Base-by-base conservation (phyloP, 2,329 filamentous ascomycete genomes). In the Hypoxylon sp. region DNA sequence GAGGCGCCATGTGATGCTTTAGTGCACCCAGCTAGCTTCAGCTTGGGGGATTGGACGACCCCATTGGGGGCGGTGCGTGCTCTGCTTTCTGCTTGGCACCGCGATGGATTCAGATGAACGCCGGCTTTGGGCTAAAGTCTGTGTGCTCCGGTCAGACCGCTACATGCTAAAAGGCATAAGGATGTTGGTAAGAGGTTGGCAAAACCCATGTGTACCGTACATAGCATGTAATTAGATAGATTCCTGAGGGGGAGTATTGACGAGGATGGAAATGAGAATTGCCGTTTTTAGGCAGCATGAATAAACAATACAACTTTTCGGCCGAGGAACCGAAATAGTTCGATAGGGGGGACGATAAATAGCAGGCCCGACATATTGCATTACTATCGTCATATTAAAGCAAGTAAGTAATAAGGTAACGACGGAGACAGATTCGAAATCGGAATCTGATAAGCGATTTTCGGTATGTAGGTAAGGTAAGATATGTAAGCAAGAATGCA, bases 1-100 rank as follows among this genome's bases (percentile, higher is more conserved):
- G 56, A 36, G 43, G 50, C 56, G 43, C 38, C 30, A 43, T 59
- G 60, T 23, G 53, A 58, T 51, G 25, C 53, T 25, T 63, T 63
- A 51, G 28, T 41, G n/a, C 38, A 36, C 14, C 34, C 13, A 36
- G 34, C 36, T 63, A 45, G 25, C 48, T 43, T 25, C 23, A 19
- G 14, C 11, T 25, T 46, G 46, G 45, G 34, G 28, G n/a, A n/a
- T 34, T 30, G 14, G 19, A n/a, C n/a, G 38, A 14, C 11, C 14
- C 23, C 41, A 57, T 52, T 62, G 49, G 28, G 59, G 21, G 21
- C 11, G 34, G 34, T 58, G 28, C 32, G 34, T 58, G 41, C 32
- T 19, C 45, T 21, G 28, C 30, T 38, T 30, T 14, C 46, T 28
- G 34, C 60, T 63, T 63, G 60, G 60, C 53, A 17, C 41, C 21